phyloP scores from a whole-genome alignment of 177 flowering plant species.

The Vitis hybrid region DNA sequence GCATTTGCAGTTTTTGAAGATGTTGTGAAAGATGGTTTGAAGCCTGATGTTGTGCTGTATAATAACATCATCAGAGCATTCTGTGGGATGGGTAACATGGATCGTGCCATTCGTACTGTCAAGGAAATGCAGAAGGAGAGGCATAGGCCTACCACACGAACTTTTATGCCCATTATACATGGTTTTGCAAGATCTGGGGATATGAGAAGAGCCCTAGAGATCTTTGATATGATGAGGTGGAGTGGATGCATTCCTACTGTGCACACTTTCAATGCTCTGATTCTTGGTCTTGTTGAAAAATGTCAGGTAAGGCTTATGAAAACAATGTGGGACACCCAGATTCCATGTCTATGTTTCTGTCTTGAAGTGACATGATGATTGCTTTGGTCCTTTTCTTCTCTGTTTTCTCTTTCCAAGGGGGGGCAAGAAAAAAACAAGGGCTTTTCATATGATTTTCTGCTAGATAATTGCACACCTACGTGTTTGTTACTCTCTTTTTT shows the following conservation, averaged over 20 bases:
- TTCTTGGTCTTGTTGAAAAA: constrained; percentile 88
- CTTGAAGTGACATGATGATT: background rate
- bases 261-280: constrained; percentile 79
- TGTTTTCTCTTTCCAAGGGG: too few relatives aligned
- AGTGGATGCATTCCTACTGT: constrained; percentile 97
- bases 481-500: too few relatives aligned
- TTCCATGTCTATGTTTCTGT: background rate
- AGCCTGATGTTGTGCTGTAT: constrained; percentile 92
- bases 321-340: background rate
- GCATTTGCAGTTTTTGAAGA: constrained; percentile 95
- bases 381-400: too few relatives aligned
- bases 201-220: constrained; percentile 64
- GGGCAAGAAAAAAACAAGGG: too few relatives aligned
- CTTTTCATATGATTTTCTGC: too few relatives aligned
- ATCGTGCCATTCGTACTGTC: constrained; percentile 76
- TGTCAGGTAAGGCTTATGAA: constrained; percentile 54
- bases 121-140: constrained; percentile 82
- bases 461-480: too few relatives aligned
- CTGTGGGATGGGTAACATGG: constrained; percentile 97
- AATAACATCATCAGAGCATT: constrained; percentile 89
- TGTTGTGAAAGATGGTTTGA: constrained; percentile 69
- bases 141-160: constrained; percentile 73
- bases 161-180: constrained; percentile 92
- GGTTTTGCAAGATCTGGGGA: constrained; percentile 86
- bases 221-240: constrained; percentile 86